Evolutionary conservation across 2,329 filamentous ascomycete genomes (phyloP), one percentile per base, ranked within the genome.

Genomic region (Diaporthe ampelina): DNA sequence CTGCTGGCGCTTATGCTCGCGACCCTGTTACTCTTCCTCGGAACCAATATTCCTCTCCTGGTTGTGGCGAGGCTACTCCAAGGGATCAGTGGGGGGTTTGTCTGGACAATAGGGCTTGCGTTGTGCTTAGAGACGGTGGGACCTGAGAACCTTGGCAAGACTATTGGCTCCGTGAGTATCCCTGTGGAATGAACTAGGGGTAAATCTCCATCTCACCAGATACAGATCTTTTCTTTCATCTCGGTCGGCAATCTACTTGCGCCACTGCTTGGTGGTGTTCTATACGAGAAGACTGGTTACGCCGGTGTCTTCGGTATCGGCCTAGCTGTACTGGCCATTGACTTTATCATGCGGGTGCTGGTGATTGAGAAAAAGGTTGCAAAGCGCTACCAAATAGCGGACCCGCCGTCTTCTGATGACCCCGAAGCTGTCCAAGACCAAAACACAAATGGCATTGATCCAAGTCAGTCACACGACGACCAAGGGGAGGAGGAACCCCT

Each of bases 361-460:
- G 85, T 93, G 70, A 86, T 93, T n/a, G 91, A 93, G 81, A 91
- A 91, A 81, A 91, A 89, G 78, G 90, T 90, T 0, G 80, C 80
- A 11, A 84, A 83, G 75, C 90, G 88, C 70, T 79, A 82, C 58
- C 56, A 78, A 56, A 68, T 73, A 70, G 76, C 77, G 70, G 77
- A 78, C 32, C 76, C 73, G 6, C 48, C 45, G 9, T 52, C 63
- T 37, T 57, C 8, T n/a, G 32, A 58, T 29, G 67, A 50, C 21
- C 63, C 26, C 29, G 52, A 56, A 75, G 76, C 15, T 79, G 76
- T 7, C 77, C 79, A 17, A 21, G 37, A 40, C 21, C 45, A 50
- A 9, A 40, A 32, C 24, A 15, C 19, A 26, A 26, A 56, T 26
- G 11, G 21, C 35, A 26, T 50, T 26, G 63, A 43, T 19, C 6